Percentiles rank a stretch among this genome's conserved stretches.
Conservation (phyloP, 129 eudicot species). For the Escallonia rubra region DNA sequence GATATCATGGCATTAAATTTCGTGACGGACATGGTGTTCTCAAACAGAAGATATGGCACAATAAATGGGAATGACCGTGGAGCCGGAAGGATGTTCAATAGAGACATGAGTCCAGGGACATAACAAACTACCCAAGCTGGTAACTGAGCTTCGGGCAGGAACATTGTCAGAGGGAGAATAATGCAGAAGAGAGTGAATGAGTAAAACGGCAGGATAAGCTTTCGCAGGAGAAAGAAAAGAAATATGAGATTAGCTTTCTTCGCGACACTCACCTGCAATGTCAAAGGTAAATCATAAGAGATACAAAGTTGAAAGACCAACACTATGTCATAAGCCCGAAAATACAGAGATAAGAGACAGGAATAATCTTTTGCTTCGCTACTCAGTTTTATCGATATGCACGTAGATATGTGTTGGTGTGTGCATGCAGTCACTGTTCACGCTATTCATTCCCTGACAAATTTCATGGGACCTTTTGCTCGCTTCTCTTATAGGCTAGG, state of each 20-base stretch:
- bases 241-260: constrained; percentile 78
- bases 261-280: constrained; percentile 56
- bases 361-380: no score
- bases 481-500: no score
- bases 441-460: no score
- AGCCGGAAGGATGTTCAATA: constrained; percentile 67
- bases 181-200: constrained; percentile 93
- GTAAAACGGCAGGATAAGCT: constrained; percentile 83
- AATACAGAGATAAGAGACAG: no score
- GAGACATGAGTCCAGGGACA: constrained; percentile 72
- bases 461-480: no score
- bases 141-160: constrained; percentile 79
- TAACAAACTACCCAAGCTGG: constrained; percentile 92
- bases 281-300: neutral
- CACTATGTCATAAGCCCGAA: no score
- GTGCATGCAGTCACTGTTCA: no score
- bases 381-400: no score
- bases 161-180: constrained; percentile 84
- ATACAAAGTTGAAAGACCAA: no score
- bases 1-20: constrained; percentile 86
- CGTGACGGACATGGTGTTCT: constrained; percentile 91
- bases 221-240: constrained; percentile 74
- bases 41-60: constrained; percentile 74
- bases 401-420: no score
- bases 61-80: constrained; percentile 82